phyloP scores from a whole-genome alignment of 2,329 filamentous ascomycete genomes.

The Graphilbum fragrans region DNA sequence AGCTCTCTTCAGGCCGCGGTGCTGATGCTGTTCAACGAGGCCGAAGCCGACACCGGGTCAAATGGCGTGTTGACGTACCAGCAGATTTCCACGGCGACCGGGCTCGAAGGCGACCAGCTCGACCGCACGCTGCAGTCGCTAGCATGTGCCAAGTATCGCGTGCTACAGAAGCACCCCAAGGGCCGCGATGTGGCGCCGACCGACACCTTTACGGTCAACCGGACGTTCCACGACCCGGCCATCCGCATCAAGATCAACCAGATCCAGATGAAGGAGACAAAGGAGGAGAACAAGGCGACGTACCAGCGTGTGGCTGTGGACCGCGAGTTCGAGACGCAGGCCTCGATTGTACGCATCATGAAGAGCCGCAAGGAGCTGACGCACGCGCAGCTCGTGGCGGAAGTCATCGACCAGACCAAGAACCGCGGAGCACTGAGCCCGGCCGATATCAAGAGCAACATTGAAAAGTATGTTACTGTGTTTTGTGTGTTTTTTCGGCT shows the following conservation, averaged over 20 bases:
- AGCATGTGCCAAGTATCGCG: conserved; percentile 78
- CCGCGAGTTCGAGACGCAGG: conserved; percentile 90
- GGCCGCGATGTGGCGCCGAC: conserved; percentile 64
- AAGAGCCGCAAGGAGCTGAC: conserved; percentile 83
- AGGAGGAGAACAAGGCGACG: conserved; percentile 86
- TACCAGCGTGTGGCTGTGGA: conserved; percentile 84
- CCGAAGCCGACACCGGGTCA: background rate
- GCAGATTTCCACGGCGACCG: conserved; percentile 63
- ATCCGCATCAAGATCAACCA: conserved; percentile 97
- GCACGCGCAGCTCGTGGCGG: conserved; percentile 76
- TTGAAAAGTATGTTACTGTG: conserved; percentile 61
- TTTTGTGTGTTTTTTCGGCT: background rate
- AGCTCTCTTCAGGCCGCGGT: conserved; percentile 89
- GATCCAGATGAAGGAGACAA: conserved; percentile 92
- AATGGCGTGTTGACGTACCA: conserved; percentile 59
- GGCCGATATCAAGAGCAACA: conserved; percentile 87
- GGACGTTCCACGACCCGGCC: conserved; percentile 64
- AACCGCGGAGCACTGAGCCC: conserved; percentile 77
- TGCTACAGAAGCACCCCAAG: conserved; percentile 75
- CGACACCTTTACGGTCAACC: conserved; percentile 80
- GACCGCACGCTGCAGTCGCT: conserved; percentile 88
- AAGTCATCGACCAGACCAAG: conserved; percentile 86
- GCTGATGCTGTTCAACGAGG: conserved; percentile 58
- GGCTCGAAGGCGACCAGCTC: conserved; percentile 65
- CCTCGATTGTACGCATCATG: conserved; percentile 93